phyloP scores from a whole-genome alignment of 305 asterid species.

The Fraxinus albicans region DNA sequence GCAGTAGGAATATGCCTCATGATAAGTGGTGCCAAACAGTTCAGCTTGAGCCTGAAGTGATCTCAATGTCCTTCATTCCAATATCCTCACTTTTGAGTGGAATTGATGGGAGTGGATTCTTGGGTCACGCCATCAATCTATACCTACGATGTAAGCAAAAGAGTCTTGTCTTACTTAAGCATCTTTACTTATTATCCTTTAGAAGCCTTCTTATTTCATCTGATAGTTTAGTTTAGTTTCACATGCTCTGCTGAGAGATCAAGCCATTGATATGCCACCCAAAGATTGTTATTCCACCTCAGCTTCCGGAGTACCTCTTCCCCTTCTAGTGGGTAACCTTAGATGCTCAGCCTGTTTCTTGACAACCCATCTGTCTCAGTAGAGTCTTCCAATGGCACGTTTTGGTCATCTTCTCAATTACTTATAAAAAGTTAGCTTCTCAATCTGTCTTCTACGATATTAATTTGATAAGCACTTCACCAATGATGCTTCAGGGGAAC shows the following conservation, averaged over 20 bases:
- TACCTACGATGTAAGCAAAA: constrained; percentile 73
- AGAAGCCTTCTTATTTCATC: not conserved
- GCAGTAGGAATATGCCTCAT: constrained; percentile 48
- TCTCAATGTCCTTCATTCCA: constrained; percentile 74
- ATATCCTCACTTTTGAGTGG: constrained; percentile 79
- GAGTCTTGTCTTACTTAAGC: not conserved
- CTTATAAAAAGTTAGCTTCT: not conserved
- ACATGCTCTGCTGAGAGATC: constrained; percentile 8
- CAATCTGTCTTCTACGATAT: not conserved
- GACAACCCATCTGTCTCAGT: not conserved
- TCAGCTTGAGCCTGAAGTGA: constrained; percentile 75
- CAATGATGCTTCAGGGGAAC: not conserved
- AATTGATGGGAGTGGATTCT: constrained; percentile 77
- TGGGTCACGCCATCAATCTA: constrained; percentile 79
- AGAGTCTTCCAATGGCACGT: not conserved
- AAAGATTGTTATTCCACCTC: not conserved
- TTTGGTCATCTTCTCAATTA: not conserved
- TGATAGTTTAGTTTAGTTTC: constrained; percentile 2
- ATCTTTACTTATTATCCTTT: not conserved
- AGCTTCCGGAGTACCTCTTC: not conserved
- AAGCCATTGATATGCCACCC: not conserved
- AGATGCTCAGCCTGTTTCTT: not conserved
- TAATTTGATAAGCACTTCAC: not conserved
- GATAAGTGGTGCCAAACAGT: constrained; percentile 74
- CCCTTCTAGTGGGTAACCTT: not conserved